These are phyloP conservation scores for Aegilops umbellulata DNA, from an alignment of 176 grass and related monocot genomes.

Conservation along the genomic window DNA sequence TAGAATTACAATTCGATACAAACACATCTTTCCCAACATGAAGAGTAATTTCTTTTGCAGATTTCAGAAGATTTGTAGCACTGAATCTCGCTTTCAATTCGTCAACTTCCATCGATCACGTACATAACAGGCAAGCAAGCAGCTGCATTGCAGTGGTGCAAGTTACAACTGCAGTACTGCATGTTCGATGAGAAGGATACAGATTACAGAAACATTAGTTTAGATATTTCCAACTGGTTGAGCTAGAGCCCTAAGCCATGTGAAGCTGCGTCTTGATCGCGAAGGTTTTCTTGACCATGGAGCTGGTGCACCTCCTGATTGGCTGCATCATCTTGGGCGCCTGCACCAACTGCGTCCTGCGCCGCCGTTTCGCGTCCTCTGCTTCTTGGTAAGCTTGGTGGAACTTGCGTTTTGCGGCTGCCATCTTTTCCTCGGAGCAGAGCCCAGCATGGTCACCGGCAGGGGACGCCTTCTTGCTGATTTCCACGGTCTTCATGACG, in stretches of 20 bases:
- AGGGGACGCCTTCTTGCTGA: background rate
- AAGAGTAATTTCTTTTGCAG: background rate
- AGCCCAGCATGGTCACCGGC: background rate
- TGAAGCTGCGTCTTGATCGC: background rate
- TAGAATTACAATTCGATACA: background rate
- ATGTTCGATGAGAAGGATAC: background rate
- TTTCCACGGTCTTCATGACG: background rate
- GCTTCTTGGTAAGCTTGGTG: background rate
- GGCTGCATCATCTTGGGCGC: background rate
- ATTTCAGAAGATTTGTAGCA: background rate
- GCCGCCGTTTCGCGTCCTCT: background rate
- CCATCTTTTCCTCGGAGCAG: background rate
- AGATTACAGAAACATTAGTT: background rate
- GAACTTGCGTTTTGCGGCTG: background rate
- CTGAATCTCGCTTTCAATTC: background rate
- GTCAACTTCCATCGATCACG: background rate
- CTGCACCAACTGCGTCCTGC: background rate
- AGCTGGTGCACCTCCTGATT: background rate
- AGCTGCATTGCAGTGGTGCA: background rate
- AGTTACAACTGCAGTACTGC: background rate
- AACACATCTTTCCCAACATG: background rate
- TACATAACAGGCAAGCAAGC: background rate
- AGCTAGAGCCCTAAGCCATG: background rate
- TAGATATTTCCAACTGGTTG: background rate
- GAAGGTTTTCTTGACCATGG: background rate